Percentiles rank a stretch among this genome's conserved stretches.
phyloP scores from a whole-genome alignment of 352 stramenopile genomes.

The Blastocystis sp. region DNA sequence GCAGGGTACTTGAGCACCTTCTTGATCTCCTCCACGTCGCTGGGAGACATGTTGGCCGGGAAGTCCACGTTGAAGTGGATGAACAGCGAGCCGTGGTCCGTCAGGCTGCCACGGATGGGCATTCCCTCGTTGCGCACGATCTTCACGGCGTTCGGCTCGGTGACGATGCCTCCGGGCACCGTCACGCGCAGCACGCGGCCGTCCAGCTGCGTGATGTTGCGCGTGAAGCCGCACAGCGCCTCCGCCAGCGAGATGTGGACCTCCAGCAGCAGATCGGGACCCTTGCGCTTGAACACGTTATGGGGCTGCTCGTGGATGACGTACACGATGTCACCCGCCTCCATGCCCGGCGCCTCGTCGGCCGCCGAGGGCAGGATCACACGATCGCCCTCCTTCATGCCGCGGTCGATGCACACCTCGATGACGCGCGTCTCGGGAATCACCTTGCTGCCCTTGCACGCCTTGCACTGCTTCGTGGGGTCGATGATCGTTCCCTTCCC shows the following conservation, averaged over 20 bases:
- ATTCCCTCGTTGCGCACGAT: constrained; percentile 80
- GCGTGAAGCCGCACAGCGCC: constrained; percentile 75
- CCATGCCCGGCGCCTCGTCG: constrained; percentile 77
- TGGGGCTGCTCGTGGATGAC: constrained; percentile 93
- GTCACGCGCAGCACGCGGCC: constrained; percentile 59
- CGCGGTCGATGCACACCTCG: constrained; percentile 91
- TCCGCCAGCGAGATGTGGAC: constrained; percentile 87
- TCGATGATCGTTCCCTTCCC: constrained; percentile 83
- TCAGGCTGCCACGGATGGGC: constrained; percentile 89
- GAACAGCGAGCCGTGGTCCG: constrained; percentile 92
- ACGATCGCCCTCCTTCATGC: constrained; percentile 88
- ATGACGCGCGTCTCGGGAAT: constrained; percentile 91
- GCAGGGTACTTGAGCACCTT: constrained; percentile 71
- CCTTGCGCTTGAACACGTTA: constrained; percentile 84
- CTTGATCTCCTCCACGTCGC: constrained; percentile 62
- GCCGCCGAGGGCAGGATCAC: constrained; percentile 89
- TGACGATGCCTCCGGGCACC: constrained; percentile 57
- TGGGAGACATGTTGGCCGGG: constrained; percentile 69
- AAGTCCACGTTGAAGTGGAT: constrained; percentile 93
- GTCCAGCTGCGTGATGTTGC: constrained; percentile 65
- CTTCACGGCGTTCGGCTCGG: constrained; percentile 63
- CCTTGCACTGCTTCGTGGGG: constrained; percentile 80
- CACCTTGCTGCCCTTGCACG: constrained; percentile 81
- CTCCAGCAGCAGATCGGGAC: constrained; percentile 85
- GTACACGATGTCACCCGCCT: constrained; percentile 91